These are phyloP conservation scores for Brachypodium distachyon DNA, from an alignment of 202 grass and related monocot genomes.

Conservation along the genomic window DNA sequence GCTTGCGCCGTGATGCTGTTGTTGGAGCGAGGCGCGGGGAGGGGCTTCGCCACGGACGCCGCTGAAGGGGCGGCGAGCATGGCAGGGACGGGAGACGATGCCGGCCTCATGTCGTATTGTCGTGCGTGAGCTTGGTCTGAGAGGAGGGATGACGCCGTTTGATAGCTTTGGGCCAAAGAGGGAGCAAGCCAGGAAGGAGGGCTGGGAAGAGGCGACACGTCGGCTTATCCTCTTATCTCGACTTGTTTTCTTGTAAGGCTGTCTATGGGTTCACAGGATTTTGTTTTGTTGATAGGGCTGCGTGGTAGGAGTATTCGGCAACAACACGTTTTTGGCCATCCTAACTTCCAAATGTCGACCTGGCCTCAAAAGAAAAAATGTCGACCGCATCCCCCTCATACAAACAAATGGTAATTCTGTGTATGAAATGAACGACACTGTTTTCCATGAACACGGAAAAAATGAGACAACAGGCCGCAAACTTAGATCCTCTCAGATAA, in stretches of 20 bases:
- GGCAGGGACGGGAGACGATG: conserved; percentile 30
- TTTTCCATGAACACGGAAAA: background rate
- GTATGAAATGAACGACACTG: background rate
- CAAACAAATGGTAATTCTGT: background rate
- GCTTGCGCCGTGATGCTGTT: background rate
- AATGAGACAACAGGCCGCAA: background rate
- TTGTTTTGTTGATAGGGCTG: background rate
- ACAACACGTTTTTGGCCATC: background rate
- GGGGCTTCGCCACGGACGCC: background rate
- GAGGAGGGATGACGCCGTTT: background rate
- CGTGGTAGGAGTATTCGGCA: background rate
- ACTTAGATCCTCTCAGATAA: conserved; percentile 10
- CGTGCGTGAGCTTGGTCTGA: too few relatives aligned
- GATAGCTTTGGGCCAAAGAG: background rate
- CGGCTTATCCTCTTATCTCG: conserved; percentile 87
- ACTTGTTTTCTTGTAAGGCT: conserved; percentile 6
- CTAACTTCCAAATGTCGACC: background rate
- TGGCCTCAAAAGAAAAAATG: too few relatives aligned
- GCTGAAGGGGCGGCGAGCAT: conserved; percentile 34
- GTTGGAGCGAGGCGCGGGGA: background rate
- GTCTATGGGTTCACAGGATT: conserved; percentile 32
- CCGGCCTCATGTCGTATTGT: conserved; percentile 31
- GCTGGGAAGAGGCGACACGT: conserved; percentile 53
- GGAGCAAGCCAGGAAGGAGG: background rate
- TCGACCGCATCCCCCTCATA: too few relatives aligned